phyloP scores from a whole-genome alignment of 2,329 filamentous ascomycete genomes.

The Canariomyces notabilis region DNA sequence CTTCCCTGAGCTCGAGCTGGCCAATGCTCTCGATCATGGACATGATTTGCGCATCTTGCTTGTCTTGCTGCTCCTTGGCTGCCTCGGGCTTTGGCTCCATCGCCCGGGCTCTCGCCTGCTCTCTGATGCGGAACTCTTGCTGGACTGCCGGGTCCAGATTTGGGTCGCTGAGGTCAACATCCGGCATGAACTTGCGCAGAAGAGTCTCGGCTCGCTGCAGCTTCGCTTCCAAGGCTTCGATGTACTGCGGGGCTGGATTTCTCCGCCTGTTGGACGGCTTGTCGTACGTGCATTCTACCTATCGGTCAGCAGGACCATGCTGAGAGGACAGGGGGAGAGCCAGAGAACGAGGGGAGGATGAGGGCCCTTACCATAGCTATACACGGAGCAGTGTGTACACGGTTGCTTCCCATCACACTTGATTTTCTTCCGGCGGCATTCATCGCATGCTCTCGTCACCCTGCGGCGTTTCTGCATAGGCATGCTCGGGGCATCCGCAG shows the following conservation, averaged over 20 bases:
- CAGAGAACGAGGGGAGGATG: constrained; percentile 3
- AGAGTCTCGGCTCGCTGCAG: constrained; percentile 78
- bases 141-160: constrained; percentile 72
- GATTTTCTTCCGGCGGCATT: constrained; percentile 81
- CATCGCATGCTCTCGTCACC: constrained; percentile 76
- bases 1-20: constrained; percentile 84
- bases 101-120: constrained; percentile 45
- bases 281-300: constrained; percentile 84
- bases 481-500: constrained; percentile 32
- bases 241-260: constrained; percentile 88
- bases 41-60: constrained; percentile 69
- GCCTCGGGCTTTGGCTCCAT: constrained; percentile 37
- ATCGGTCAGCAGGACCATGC: constrained; percentile 22
- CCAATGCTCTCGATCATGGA: constrained; percentile 95
- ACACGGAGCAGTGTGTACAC: constrained; percentile 94
- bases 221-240: constrained; percentile 79
- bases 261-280: constrained; percentile 87
- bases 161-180: constrained; percentile 79
- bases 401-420: constrained; percentile 84
- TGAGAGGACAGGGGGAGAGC: background rate
- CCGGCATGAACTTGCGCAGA: constrained; percentile 73
- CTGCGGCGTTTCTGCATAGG: constrained; percentile 72
- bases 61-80: constrained; percentile 30
- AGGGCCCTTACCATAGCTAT: constrained; percentile 78
- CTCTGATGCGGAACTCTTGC: constrained; percentile 58